Conservation (phyloP, 768 basidiomycete genomes). For the Suillus lakei region DNA sequence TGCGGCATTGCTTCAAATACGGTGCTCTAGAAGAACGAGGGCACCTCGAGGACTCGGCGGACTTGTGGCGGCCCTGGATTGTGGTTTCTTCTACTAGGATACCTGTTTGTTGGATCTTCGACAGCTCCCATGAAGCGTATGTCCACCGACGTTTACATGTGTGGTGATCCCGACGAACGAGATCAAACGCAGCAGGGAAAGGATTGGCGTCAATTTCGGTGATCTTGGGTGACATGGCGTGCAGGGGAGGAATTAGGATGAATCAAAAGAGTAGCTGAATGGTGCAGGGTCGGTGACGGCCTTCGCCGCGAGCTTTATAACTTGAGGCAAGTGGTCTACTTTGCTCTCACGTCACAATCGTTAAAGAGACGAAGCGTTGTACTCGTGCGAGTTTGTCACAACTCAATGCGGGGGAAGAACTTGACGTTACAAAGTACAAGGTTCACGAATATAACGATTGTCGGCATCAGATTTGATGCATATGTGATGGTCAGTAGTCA, state of each 20-base stretch:
- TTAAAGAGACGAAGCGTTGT: no score
- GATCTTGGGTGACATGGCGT: neutral
- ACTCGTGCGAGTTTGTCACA: neutral
- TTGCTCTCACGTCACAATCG: conserved; percentile 1
- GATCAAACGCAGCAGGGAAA: no score
- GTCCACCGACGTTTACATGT: neutral
- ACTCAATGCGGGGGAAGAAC: neutral
- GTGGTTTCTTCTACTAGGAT: neutral
- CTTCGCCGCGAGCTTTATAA: neutral
- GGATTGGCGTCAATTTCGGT: neutral
- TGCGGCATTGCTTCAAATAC: neutral
- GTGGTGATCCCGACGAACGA: neutral
- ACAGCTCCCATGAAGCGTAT: neutral
- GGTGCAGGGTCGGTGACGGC: neutral
- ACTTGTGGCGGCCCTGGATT: neutral
- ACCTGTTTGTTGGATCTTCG: neutral
- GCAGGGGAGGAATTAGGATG: no score
- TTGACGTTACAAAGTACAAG: neutral
- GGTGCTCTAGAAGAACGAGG: neutral
- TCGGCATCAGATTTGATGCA: neutral
- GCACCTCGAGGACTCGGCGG: neutral
- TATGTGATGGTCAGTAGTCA: neutral
- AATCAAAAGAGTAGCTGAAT: neutral
- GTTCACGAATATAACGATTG: neutral
- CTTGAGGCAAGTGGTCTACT: neutral